A percentile compares a stretch with the other conserved stretches of the same genome.
Conservation (phyloP, 129 eudicot genomes). For the Tanacetum coccineum region DNA sequence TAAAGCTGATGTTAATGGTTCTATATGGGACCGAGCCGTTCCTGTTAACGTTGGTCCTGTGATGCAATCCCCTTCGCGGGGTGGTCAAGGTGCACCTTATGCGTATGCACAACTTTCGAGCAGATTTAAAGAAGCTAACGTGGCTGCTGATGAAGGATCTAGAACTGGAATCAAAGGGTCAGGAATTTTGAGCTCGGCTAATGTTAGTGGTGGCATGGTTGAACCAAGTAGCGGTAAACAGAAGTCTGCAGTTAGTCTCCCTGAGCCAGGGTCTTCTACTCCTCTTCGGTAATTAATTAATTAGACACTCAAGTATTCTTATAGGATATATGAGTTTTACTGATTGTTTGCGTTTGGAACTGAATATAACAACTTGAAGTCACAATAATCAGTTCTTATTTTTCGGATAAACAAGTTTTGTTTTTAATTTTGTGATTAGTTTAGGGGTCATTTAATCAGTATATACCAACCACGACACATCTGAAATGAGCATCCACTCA, state of each 20-base stretch:
- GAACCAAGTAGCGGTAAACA: constrained; percentile 46
- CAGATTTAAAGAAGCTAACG: constrained; percentile 56
- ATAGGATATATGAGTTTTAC: too few relatives aligned
- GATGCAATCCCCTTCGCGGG: constrained; percentile 62
- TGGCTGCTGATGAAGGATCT: constrained; percentile 93
- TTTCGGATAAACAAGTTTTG: too few relatives aligned
- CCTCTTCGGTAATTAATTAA: too few relatives aligned
- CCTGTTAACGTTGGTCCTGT: constrained; percentile 51
- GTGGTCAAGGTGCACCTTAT: too few relatives aligned
- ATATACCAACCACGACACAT: too few relatives aligned
- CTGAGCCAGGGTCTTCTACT: constrained; percentile 49
- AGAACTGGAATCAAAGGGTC: constrained; percentile 88
- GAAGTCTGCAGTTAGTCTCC: constrained; percentile 33
- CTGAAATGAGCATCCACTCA: too few relatives aligned
- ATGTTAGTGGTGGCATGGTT: constrained; percentile 21
- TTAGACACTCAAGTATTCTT: too few relatives aligned
- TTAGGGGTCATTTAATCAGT: too few relatives aligned
- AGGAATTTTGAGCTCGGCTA: constrained; percentile 58
- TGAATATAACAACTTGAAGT: too few relatives aligned
- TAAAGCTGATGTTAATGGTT: constrained; percentile 1
- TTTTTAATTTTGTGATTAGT: too few relatives aligned
- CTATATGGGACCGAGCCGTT: constrained; percentile 59
- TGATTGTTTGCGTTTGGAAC: too few relatives aligned
- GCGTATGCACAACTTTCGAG: constrained; percentile 45
- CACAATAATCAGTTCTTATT: too few relatives aligned